phyloP scores from a whole-genome alignment of 495 filamentous ascomycete genomes.

The Baudoinia panamericana region DNA sequence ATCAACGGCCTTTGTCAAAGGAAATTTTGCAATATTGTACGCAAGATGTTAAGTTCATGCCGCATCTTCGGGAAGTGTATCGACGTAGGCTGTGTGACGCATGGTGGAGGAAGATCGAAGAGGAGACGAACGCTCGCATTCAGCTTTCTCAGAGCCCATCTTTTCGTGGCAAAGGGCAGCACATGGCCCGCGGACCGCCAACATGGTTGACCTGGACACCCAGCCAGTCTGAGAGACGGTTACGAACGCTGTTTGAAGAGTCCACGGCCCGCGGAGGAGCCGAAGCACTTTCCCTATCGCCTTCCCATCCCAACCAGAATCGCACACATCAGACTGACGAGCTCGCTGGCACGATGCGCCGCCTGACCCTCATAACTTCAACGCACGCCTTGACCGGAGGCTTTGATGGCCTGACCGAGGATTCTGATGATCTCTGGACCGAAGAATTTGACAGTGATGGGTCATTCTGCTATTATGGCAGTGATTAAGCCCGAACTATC shows the following conservation, averaged over 20 bases:
- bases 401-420: no score
- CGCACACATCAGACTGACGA: no score
- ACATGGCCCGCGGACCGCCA: neutral
- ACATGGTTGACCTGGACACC: neutral
- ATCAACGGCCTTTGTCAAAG: slow-evolving; percentile 1
- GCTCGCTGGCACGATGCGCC: no score
- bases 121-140: neutral
- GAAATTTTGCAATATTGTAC: neutral
- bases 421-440: no score
- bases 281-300: no score
- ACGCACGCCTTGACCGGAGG: no score
- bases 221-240: neutral
- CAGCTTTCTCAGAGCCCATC: neutral
- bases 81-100: neutral
- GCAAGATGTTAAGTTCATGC: neutral
- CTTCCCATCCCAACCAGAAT: no score
- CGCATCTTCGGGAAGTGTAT: neutral
- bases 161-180: neutral
- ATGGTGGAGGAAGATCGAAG: slow-evolving; percentile 1
- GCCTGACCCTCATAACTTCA: no score
- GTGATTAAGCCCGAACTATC: no score
- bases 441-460: no score
- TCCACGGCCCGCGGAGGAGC: no score
- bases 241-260: neutral
- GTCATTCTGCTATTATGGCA: no score